phyloP scores from a whole-genome alignment of 768 basidiomycete species.

The Trametes cinnabarina region DNA sequence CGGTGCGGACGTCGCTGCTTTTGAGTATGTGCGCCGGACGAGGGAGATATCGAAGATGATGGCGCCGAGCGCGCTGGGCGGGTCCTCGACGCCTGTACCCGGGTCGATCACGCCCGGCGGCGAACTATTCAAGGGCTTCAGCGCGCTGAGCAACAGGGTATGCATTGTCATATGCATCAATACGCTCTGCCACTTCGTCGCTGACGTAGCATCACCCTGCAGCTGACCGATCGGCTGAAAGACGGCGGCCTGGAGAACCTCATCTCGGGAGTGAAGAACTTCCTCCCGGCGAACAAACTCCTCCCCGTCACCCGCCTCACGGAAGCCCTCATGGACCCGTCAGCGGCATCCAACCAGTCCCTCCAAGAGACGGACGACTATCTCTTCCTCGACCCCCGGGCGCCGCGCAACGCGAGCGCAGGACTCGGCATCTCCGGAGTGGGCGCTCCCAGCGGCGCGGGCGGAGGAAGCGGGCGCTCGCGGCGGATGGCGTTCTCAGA shows the following conservation, averaged over 20 bases:
- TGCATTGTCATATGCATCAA: slow-evolving; percentile 21
- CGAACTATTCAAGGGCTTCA: slow-evolving; percentile 93
- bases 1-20: slow-evolving; percentile 77
- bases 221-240: slow-evolving; percentile 92
- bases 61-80: slow-evolving; percentile 57
- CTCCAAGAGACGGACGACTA: slow-evolving; percentile 96
- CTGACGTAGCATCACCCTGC: not conserved
- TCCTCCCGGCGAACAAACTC: slow-evolving; percentile 92
- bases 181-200: not conserved
- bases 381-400: slow-evolving; percentile 88
- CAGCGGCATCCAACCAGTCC: slow-evolving; percentile 90
- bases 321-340: slow-evolving; percentile 97
- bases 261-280: slow-evolving; percentile 97
- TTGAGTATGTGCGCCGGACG: slow-evolving; percentile 90
- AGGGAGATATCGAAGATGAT: slow-evolving; percentile 94
- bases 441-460: slow-evolving; percentile 33
- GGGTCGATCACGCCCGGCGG: slow-evolving; percentile 68
- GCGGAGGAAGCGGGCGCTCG: slow-evolving; percentile 36
- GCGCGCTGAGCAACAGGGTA: slow-evolving; percentile 86
- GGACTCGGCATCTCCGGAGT: slow-evolving; percentile 47
- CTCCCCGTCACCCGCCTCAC: slow-evolving; percentile 89
- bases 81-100: slow-evolving; percentile 65
- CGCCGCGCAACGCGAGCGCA: slow-evolving; percentile 51
- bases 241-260: slow-evolving; percentile 97
- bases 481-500: slow-evolving; percentile 80